Percentiles rank a stretch among this genome's conserved stretches.
Evolutionary conservation across 208 protist genomes (phyloP).

Genomic region (Trypanosoma mega): DNA sequence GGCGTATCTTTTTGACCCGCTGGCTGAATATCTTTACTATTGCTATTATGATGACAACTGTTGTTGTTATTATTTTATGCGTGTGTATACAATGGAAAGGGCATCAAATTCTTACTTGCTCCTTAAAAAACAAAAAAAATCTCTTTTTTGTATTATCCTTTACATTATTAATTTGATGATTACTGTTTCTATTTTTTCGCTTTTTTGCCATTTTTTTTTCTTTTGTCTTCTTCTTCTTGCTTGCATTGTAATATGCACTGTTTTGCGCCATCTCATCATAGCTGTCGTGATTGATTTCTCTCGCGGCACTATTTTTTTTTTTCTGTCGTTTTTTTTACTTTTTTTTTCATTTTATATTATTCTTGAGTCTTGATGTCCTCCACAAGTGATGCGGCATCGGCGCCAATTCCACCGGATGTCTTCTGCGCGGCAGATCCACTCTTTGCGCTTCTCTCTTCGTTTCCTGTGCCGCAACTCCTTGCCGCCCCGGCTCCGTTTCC

Average conservation of each 20-base stretch:
- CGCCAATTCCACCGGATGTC: conserved; percentile 18
- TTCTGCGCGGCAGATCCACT: conserved; percentile 15
- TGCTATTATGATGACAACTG: too few species aligned
- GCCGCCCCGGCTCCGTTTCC: neutral
- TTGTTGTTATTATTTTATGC: too few species aligned
- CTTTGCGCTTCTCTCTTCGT: conserved; percentile 23
- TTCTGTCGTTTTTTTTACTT: conserved; percentile 12
- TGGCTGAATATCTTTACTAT: too few species aligned
- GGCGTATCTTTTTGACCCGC: too few species aligned
- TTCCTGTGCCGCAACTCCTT: conserved; percentile 25
- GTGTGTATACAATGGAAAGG: too few species aligned
- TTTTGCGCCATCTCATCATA: too few species aligned
- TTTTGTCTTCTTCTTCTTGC: conserved; percentile 2
- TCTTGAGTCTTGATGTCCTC: conserved; percentile 16
- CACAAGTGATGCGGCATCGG: neutral
- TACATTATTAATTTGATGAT: neutral
- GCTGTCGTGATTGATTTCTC: neutral
- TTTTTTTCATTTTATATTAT: conserved; percentile 1
- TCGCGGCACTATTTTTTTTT: conserved; percentile 1
- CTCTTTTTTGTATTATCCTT: conserved; percentile 1
- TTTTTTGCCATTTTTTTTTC: neutral
- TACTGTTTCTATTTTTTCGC: conserved; percentile 7
- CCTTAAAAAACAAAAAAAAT: too few species aligned
- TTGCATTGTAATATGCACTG: too few species aligned
- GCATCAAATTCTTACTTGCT: too few species aligned